These are phyloP conservation scores for Priceomyces carsonii DNA, from an alignment of 805 yeast species.

Conservation along the genomic window DNA sequence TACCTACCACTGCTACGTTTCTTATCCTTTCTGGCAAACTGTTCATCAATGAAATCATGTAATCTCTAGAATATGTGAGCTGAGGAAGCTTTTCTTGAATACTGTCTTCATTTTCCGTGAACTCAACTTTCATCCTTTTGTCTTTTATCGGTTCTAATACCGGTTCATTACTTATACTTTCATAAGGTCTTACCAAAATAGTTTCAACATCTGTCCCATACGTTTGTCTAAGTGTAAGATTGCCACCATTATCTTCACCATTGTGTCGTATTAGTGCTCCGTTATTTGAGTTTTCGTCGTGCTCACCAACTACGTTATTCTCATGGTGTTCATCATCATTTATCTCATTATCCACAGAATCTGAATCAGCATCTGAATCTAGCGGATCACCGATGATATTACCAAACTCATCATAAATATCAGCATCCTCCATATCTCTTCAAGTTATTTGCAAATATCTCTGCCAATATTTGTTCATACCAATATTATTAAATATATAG, in stretches of 20 bases:
- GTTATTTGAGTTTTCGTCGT: conserved; percentile 13
- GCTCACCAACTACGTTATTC: conserved; percentile 8
- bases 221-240: conserved; percentile 2
- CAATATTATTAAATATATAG: no score
- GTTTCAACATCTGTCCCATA: conserved; percentile 60
- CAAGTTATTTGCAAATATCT: no score
- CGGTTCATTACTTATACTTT: conserved; percentile 49
- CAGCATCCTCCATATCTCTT: conserved; percentile 56
- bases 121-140: conserved; percentile 46
- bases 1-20: conserved; percentile 79
- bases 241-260: conserved; percentile 10
- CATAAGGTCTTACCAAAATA: conserved; percentile 47
- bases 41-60: conserved; percentile 49
- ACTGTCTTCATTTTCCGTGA: conserved; percentile 10
- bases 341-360: conserved; percentile 17
- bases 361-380: conserved; percentile 48
- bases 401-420: conserved; percentile 81
- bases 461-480: no score
- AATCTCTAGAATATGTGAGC: conserved; percentile 61
- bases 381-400: conserved; percentile 57
- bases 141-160: conserved; percentile 54
- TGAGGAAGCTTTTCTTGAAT: conserved; percentile 49
- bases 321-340: conserved; percentile 5
- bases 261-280: conserved; percentile 10
- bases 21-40: conserved; percentile 63